Evolutionary conservation across 2,329 filamentous ascomycete species (phyloP), one percentile per base, ranked within the genome.

Genomic region (Fusarium lyarnte): DNA sequence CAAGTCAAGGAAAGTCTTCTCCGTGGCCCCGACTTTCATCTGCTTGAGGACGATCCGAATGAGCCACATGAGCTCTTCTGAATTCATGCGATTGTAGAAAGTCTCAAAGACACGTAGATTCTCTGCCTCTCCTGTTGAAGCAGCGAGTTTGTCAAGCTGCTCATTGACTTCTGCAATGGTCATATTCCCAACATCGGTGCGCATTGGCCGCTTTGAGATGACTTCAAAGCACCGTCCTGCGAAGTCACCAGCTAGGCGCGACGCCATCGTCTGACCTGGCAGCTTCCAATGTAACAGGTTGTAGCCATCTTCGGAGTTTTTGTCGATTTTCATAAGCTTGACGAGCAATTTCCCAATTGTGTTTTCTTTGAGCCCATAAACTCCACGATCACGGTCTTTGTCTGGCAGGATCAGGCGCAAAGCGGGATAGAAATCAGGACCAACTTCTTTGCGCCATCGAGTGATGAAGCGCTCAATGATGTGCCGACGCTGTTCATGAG

Each of bases 321-420:
- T 93, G 83, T 95, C 92, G 76, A 99, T 97, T 79, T 95, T 95
- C 86, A 97, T 92, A 42, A 97, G 88, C 79, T 94, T 95, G 65
- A 98, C 93, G n/a, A 98, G 85, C 25, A 98, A 84, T 79, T 94
- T 97, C 14, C 92, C 95, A 66, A 99, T 94, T 9, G 91, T 89
- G 79, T 92, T 95, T 84, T 99, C 96, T 79, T 98, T 98, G 43
- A 99, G 85, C 2, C 95, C 94, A 78, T 98, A 99, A 85, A 97
- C 94, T 23, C 93, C 92, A 52, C 96, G 90, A 77, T 98, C 94
- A 42, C 94, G 90, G 78, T 99, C 96, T 79, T 97, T 97, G 77
- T 97, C 94, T 0, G 95, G 95, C 7, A 98, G 87, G 63, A 98
- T 97, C 51, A 99, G 88, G 25, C 96, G 91, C 81, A 99, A 88